These are phyloP conservation scores for Hansenula sp. DNA, from an alignment of 1,139 yeast genomes.

Conservation along the genomic window DNA sequence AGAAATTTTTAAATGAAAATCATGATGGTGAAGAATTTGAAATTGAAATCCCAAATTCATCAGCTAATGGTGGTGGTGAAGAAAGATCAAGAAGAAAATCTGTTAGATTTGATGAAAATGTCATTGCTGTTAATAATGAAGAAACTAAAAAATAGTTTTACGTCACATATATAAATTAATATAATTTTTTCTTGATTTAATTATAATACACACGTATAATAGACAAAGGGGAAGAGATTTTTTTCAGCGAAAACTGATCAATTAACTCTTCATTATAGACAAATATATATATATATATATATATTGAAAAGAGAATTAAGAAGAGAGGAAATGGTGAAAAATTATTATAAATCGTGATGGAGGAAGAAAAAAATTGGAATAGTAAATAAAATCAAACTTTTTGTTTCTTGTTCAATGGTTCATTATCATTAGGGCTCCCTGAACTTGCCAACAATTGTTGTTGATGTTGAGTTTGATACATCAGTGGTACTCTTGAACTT, in stretches of 20 bases:
- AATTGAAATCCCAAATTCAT: constrained; percentile 35
- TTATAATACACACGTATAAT: background rate
- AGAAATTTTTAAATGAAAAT: constrained; percentile 41
- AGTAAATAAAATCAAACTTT: constrained; percentile 17
- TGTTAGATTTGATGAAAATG: constrained; percentile 69
- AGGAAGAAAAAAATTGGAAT: background rate
- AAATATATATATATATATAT: background rate
- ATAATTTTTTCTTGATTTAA: background rate
- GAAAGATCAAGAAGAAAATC: constrained; percentile 59
- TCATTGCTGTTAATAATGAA: constrained; percentile 37
- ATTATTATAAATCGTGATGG: background rate
- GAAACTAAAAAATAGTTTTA: background rate
- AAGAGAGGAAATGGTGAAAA: background rate
- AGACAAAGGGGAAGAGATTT: background rate
- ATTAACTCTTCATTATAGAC: too few relatives aligned
- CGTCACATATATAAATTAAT: background rate
- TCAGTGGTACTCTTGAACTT: constrained; percentile 31
- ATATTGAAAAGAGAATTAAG: too few relatives aligned
- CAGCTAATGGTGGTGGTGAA: constrained; percentile 20
- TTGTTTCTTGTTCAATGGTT: constrained; percentile 25
- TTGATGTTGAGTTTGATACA: constrained; percentile 21
- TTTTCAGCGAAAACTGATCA: background rate
- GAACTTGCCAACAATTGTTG: constrained; percentile 1
- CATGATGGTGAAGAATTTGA: constrained; percentile 45
- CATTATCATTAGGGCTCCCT: constrained; percentile 13